Conservation (phyloP, 2,329 filamentous ascomycete species). For the Nemania bipapillata region DNA sequence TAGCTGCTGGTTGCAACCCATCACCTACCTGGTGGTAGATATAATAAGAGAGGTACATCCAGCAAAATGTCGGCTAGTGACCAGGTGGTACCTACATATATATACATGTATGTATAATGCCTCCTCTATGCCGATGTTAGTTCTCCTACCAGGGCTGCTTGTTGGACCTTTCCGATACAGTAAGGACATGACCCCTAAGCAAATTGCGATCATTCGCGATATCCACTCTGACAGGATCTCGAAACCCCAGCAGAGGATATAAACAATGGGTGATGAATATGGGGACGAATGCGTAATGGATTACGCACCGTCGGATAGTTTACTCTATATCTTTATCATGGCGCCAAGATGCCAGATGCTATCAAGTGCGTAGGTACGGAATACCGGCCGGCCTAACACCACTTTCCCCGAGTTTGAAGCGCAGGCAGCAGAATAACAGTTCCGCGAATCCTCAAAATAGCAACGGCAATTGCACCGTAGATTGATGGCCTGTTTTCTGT, state of each 20-base stretch:
- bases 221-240: constrained; percentile 28
- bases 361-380: no score
- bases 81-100: neutral
- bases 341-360: constrained; percentile 24
- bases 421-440: constrained; percentile 31
- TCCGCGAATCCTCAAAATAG: constrained; percentile 16
- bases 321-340: neutral
- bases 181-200: constrained; percentile 15
- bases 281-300: constrained; percentile 21
- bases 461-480: neutral
- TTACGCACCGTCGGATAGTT: constrained; percentile 9
- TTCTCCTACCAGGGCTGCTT: neutral
- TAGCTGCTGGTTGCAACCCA: neutral
- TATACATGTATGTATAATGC: neutral
- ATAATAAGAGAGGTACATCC: no score
- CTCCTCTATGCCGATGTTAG: neutral
- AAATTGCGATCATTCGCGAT: constrained; percentile 31
- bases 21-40: neutral
- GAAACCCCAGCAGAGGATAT: neutral
- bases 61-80: neutral
- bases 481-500: neutral
- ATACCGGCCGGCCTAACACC: no score
- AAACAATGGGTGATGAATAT: constrained; percentile 1
- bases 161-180: constrained; percentile 25
- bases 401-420: constrained; percentile 29